phyloP scores from a whole-genome alignment of 805 yeast genomes.

The Diddensiella caesifluorescens region DNA sequence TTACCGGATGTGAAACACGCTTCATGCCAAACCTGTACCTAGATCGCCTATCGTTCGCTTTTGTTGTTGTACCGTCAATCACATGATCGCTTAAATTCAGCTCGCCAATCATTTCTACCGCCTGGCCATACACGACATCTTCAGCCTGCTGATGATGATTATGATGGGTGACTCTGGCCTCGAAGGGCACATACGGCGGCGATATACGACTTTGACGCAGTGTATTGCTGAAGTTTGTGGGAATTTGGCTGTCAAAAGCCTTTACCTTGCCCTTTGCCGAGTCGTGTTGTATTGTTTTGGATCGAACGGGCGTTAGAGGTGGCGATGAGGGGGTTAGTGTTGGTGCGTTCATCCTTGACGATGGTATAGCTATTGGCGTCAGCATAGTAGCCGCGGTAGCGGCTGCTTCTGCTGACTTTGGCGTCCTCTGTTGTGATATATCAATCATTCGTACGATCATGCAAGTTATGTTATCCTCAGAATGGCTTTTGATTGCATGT shows the following conservation, averaged over 20 bases:
- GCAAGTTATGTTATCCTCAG: constrained; percentile 88
- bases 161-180: no score
- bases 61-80: not conserved
- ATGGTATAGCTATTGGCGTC: not conserved
- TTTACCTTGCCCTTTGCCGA: no score
- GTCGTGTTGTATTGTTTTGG: no score
- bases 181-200: no score
- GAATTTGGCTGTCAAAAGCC: not conserved
- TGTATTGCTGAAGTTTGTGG: constrained; percentile 1
- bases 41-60: not conserved
- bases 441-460: constrained; percentile 64
- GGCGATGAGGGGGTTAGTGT: constrained; percentile 1
- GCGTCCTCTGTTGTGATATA: not conserved
- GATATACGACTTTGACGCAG: not conserved
- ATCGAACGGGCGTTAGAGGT: not conserved
- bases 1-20: constrained; percentile 4
- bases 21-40: constrained; percentile 6
- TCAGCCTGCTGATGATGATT: not conserved
- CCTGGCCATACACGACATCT: not conserved
- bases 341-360: not conserved
- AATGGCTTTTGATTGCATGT: constrained; percentile 66
- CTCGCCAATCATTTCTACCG: not conserved
- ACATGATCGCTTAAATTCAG: not conserved
- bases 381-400: not conserved
- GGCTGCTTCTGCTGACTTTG: no score